A percentile compares a stretch with the other conserved stretches of the same genome.
Conservation (phyloP, 2,329 filamentous ascomycete genomes). For the Nemania sp. region DNA sequence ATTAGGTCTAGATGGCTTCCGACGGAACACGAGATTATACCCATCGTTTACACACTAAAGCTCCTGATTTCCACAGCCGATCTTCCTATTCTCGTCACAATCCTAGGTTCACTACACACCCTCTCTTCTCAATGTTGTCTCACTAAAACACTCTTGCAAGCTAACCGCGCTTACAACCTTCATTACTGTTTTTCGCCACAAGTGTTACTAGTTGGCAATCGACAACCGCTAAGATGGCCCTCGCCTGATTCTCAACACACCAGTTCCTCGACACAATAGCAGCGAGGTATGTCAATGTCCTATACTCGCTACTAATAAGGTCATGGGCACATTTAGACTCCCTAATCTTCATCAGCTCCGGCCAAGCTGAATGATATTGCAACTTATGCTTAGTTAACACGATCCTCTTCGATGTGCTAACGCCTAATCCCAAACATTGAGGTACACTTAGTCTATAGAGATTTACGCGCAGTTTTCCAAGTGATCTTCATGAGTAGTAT, state of each 20-base stretch:
- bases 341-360: not conserved
- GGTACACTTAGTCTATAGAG: too few relatives aligned
- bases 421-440: not conserved
- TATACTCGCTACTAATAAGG: not conserved
- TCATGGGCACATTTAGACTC: not conserved
- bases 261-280: not conserved
- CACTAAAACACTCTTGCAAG: not conserved
- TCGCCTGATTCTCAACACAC: not conserved
- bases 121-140: conserved; percentile 1
- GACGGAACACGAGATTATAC: not conserved
- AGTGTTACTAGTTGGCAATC: not conserved
- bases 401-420: not conserved
- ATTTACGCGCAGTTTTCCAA: not conserved
- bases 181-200: not conserved
- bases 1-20: not conserved
- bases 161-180: not conserved
- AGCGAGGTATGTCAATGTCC: not conserved
- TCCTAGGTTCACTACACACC: not conserved
- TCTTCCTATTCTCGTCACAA: conserved; percentile 5
- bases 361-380: not conserved
- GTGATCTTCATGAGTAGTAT: not conserved
- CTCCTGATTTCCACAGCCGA: not conserved
- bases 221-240: not conserved
- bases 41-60: conserved; percentile 3
- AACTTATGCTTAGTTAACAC: not conserved